Conservation (phyloP, 495 filamentous ascomycete genomes). For the Hypoxylon fragiforme region DNA sequence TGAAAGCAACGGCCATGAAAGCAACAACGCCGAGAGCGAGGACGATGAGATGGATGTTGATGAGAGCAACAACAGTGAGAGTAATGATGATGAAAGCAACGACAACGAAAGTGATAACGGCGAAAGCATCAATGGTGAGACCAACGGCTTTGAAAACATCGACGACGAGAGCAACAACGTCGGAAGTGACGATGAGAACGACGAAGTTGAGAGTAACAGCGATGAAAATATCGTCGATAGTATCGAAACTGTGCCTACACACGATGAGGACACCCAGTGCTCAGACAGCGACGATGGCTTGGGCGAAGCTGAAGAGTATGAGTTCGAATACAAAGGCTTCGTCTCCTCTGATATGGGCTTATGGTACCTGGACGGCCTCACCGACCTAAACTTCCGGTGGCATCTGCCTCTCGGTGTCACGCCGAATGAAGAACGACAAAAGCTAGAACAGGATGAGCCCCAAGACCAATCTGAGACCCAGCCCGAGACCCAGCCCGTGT, state of each 20-base stretch:
- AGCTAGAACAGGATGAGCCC: no score
- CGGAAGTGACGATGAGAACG: background rate
- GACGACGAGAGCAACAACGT: background rate
- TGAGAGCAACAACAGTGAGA: background rate
- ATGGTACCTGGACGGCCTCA: background rate
- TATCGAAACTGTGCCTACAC: no score
- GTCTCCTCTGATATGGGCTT: background rate
- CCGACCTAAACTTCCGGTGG: background rate
- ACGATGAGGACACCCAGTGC: no score
- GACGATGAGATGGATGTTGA: background rate
- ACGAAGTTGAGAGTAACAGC: background rate
- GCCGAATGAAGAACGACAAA: background rate
- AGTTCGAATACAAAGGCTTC: background rate
- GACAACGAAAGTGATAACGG: background rate
- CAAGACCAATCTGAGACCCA: no score
- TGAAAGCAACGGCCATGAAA: background rate
- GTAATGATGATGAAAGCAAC: background rate
- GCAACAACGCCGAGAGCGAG: background rate
- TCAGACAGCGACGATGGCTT: no score
- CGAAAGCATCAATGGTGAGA: background rate
- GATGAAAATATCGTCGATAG: no score
- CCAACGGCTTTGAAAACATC: no score
- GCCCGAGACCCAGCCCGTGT: no score
- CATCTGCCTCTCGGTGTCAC: background rate
- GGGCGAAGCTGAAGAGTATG: no score